Conservation (phyloP, 2,329 filamentous ascomycete genomes). For the Aspergillus sp. region DNA sequence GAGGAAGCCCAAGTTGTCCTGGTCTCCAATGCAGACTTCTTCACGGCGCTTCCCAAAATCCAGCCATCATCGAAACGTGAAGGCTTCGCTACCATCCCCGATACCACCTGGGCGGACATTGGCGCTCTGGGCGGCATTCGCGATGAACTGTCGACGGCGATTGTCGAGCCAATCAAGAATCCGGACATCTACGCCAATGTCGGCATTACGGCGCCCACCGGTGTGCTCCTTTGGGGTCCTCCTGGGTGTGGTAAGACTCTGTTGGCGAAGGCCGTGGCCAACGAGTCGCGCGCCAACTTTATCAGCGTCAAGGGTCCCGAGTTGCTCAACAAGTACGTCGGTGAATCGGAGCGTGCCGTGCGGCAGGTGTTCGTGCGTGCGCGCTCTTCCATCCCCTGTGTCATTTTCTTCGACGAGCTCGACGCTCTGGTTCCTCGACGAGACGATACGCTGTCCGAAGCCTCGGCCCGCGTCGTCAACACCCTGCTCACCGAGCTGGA, state of each 20-base stretch:
- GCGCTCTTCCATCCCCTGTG: slow-evolving; percentile 81
- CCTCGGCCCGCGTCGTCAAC: slow-evolving; percentile 87
- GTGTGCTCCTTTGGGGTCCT: slow-evolving; percentile 92
- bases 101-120: slow-evolving; percentile 90
- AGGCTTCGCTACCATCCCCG: slow-evolving; percentile 90
- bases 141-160: slow-evolving; percentile 76
- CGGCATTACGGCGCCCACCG: slow-evolving; percentile 77
- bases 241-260: slow-evolving; percentile 97
- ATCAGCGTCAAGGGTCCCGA: slow-evolving; percentile 97
- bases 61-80: slow-evolving; percentile 83
- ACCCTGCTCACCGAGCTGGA: slow-evolving; percentile 93
- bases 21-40: slow-evolving; percentile 69
- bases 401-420: slow-evolving; percentile 97
- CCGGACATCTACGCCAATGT: slow-evolving; percentile 74
- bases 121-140: slow-evolving; percentile 80
- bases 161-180: slow-evolving; percentile 83
- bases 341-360: slow-evolving; percentile 90
- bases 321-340: slow-evolving; percentile 95
- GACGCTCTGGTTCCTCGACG: slow-evolving; percentile 87
- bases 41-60: slow-evolving; percentile 70
- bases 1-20: slow-evolving; percentile 55
- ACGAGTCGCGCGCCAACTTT: slow-evolving; percentile 94
- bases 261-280: slow-evolving; percentile 92
- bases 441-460: slow-evolving; percentile 75
- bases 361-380: slow-evolving; percentile 89